Evolutionary conservation across 1,284 basidiomycete species (phyloP).

Genomic region (Stereum hirsutum): DNA sequence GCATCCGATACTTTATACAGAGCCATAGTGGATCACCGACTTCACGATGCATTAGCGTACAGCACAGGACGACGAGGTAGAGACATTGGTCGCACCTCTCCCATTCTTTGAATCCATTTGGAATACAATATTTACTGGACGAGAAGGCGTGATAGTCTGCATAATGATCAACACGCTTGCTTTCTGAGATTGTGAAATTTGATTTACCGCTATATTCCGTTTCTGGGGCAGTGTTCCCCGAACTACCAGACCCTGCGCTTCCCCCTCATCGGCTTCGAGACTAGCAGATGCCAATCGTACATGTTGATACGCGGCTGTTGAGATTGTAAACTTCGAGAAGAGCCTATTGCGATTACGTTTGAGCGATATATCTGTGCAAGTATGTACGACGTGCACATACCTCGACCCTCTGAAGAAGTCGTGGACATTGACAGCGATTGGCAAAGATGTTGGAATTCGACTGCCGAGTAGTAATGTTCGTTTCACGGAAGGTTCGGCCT

Average conservation of each 20-base stretch:
- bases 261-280: conserved; percentile 34
- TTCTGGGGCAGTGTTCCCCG: conserved; percentile 32
- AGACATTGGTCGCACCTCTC: conserved; percentile 9
- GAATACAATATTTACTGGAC: conserved; percentile 67
- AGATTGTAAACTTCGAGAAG: conserved; percentile 75
- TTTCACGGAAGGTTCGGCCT: conserved; percentile 36
- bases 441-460: conserved; percentile 54
- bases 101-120: conserved; percentile 48
- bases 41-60: conserved; percentile 15
- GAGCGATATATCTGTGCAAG: not conserved
- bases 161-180: conserved; percentile 1
- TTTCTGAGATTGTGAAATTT: not conserved
- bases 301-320: conserved; percentile 61
- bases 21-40: conserved; percentile 57
- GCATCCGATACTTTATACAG: conserved; percentile 58
- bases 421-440: conserved; percentile 76
- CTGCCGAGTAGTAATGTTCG: conserved; percentile 45
- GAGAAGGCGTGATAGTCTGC: conserved; percentile 64
- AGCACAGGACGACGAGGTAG: not conserved
- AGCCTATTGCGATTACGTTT: conserved; percentile 33
- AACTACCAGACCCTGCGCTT: conserved; percentile 38
- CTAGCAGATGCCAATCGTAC: conserved; percentile 55
- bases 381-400: conserved; percentile 7
- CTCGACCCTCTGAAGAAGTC: conserved; percentile 71
- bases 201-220: conserved; percentile 18